Evolutionary conservation across 805 yeast species (phyloP).

Genomic region (Tetrapisispora iriomotensis): DNA sequence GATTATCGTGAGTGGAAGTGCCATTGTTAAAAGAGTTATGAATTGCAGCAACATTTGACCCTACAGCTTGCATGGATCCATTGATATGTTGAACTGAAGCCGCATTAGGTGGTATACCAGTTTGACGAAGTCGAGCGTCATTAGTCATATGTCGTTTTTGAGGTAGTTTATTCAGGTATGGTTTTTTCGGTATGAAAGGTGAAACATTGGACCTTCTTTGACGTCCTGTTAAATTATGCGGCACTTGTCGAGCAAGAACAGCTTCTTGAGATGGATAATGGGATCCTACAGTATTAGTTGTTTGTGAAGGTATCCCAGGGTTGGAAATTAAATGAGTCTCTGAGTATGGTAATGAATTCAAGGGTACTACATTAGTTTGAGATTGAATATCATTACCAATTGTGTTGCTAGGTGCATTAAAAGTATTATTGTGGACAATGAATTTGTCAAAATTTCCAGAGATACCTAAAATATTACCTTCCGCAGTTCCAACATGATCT

Average conservation of each 20-base stretch:
- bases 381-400: neutral
- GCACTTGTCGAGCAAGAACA: too few relatives aligned
- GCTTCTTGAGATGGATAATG: too few relatives aligned
- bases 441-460: slow-evolving; percentile 2
- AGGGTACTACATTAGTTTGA: too few relatives aligned
- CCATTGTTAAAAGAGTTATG: too few relatives aligned
- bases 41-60: too few relatives aligned
- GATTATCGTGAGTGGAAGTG: neutral
- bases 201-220: slow-evolving; percentile 12
- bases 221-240: neutral
- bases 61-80: neutral
- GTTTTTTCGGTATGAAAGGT: slow-evolving; percentile 27
- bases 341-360: too few relatives aligned
- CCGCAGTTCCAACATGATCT: neutral
- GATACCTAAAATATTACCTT: slow-evolving; percentile 4
- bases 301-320: too few relatives aligned
- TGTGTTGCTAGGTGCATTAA: neutral
- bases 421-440: neutral
- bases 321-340: too few relatives aligned
- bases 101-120: neutral
- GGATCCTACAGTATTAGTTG: too few relatives aligned
- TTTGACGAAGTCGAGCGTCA: neutral
- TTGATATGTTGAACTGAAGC: neutral
- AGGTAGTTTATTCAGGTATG: slow-evolving; percentile 19
- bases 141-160: slow-evolving; percentile 16